Evolutionary conservation across 345 rosid genomes (phyloP).

Genomic region (Erodium maritimum): DNA sequence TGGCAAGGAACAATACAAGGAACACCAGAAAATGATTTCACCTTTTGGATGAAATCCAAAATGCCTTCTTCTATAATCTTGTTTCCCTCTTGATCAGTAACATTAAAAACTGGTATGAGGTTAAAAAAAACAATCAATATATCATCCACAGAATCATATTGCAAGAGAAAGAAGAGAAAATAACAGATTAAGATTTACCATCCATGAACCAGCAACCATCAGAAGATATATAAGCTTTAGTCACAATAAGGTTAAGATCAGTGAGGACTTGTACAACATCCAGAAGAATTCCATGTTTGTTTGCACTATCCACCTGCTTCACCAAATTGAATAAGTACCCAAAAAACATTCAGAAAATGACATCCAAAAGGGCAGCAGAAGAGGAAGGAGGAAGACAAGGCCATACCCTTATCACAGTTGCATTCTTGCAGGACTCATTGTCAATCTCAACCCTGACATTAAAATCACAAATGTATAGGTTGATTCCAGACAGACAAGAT

Average conservation of each 20-base stretch:
- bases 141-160: background rate
- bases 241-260: slow-evolving; percentile 73
- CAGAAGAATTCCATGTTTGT: slow-evolving; percentile 84
- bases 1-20: background rate
- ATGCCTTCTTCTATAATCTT: slow-evolving; percentile 65
- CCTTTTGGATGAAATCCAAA: slow-evolving; percentile 70
- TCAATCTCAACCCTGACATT: slow-evolving; percentile 81
- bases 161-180: background rate
- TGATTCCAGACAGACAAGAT: background rate
- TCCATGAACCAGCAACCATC: slow-evolving; percentile 99
- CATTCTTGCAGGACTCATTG: slow-evolving; percentile 75
- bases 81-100: slow-evolving; percentile 77
- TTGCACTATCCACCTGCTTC: slow-evolving; percentile 97
- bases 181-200: slow-evolving; percentile 31
- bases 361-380: background rate
- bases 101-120: slow-evolving; percentile 70
- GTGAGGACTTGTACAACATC: slow-evolving; percentile 92
- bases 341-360: background rate
- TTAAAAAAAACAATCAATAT: background rate
- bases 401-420: slow-evolving; percentile 71
- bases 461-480: slow-evolving; percentile 3
- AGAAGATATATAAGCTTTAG: slow-evolving; percentile 87
- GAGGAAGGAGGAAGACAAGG: background rate
- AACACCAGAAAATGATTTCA: slow-evolving; percentile 2
- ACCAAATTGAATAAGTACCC: slow-evolving; percentile 8